Evolutionary conservation across 257 asterid genomes (phyloP).

Genomic region (Eucommia ulmoides): DNA sequence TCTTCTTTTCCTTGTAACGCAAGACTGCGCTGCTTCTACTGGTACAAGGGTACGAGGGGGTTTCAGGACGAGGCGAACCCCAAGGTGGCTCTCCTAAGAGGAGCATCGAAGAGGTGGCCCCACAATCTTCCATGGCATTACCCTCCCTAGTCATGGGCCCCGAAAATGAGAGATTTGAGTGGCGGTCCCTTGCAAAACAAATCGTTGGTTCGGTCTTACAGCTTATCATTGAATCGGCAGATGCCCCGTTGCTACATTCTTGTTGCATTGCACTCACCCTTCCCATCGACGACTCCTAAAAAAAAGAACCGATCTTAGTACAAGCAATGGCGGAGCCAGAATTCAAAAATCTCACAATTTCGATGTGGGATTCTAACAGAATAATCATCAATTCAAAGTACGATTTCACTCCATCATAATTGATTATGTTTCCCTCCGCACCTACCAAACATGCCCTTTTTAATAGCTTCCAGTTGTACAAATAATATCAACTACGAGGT

Average conservation of each 20-base stretch:
- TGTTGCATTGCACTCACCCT: slow-evolving; percentile 36
- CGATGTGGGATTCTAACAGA: too few relatives aligned
- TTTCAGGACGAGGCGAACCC: slow-evolving; percentile 56
- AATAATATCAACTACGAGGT: too few relatives aligned
- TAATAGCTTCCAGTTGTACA: too few relatives aligned
- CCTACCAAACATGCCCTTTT: too few relatives aligned
- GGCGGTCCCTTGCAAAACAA: slow-evolving; percentile 38
- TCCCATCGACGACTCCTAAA: slow-evolving; percentile 45
- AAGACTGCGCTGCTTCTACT: slow-evolving; percentile 71
- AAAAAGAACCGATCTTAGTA: too few relatives aligned
- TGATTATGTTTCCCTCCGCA: too few relatives aligned
- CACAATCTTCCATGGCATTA: slow-evolving; percentile 54
- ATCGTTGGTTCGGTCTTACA: slow-evolving; percentile 74
- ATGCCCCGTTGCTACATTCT: slow-evolving; percentile 74
- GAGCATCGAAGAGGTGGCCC: slow-evolving; percentile 46
- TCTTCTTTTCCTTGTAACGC: slow-evolving; percentile 96
- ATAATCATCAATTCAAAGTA: too few relatives aligned
- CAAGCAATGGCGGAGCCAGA: too few relatives aligned
- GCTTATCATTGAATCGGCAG: slow-evolving; percentile 63
- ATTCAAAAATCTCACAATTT: too few relatives aligned
- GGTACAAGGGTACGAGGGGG: slow-evolving; percentile 39
- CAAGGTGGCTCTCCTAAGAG: slow-evolving; percentile 64
- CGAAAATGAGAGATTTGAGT: slow-evolving; percentile 55
- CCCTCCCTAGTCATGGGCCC: slow-evolving; percentile 61
- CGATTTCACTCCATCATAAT: too few relatives aligned